Percentiles rank a stretch among this genome's conserved stretches.
These are phyloP conservation scores for Kwoniella sp. DNA, from an alignment of 768 basidiomycete species.

Conservation along the genomic window DNA sequence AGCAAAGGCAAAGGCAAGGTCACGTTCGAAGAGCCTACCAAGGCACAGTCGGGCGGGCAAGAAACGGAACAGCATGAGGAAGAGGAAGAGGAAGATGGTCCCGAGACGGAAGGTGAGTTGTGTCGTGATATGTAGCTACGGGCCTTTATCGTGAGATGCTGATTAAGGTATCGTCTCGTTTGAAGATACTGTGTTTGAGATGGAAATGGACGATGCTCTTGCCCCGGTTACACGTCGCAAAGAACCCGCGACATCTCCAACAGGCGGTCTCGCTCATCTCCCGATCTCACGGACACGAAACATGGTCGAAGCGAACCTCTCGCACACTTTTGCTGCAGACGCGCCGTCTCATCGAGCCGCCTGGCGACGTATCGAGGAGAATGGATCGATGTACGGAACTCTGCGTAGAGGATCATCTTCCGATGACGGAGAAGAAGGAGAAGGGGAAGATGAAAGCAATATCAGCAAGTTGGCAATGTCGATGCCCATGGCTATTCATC, in stretches of 20 bases:
- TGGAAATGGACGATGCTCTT: slow-evolving; percentile 50
- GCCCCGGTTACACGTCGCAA: neutral
- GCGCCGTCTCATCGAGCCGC: slow-evolving; percentile 53
- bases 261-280: neutral
- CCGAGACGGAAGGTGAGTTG: slow-evolving; percentile 42
- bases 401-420: slow-evolving; percentile 22
- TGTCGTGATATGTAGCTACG: neutral
- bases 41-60: neutral
- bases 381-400: slow-evolving; percentile 30
- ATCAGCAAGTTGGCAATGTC: slow-evolving; percentile 46
- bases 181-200: slow-evolving; percentile 54
- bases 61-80: slow-evolving; percentile 6
- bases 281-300: slow-evolving; percentile 31
- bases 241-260: neutral
- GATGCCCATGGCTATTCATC: slow-evolving; percentile 48
- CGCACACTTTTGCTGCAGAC: slow-evolving; percentile 50
- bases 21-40: slow-evolving; percentile 49
- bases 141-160: slow-evolving; percentile 6
- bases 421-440: slow-evolving; percentile 22
- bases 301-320: slow-evolving; percentile 48
- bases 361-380: slow-evolving; percentile 36
- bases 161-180: neutral
- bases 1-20: slow-evolving; percentile 44
- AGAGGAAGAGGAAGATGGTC: slow-evolving; percentile 18
- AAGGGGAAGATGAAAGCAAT: slow-evolving; percentile 19